Evolutionary conservation across 2,329 filamentous ascomycete species (phyloP).

Genomic region (Arthroderma sp.): DNA sequence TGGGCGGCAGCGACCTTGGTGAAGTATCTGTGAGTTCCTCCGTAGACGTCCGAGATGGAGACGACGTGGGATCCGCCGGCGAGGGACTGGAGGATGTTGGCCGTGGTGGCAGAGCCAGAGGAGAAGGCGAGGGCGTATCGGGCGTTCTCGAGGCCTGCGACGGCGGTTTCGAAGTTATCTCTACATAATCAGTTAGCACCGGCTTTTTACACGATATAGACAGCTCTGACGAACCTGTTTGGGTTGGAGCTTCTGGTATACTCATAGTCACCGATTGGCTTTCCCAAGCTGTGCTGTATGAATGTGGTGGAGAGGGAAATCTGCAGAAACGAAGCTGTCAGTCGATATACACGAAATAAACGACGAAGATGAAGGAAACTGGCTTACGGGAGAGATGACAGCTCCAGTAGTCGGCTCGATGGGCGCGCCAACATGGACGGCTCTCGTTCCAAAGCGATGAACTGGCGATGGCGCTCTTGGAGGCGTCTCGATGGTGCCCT

Average conservation of each 20-base stretch:
- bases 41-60: conserved; percentile 94
- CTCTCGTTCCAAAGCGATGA: conserved; percentile 79
- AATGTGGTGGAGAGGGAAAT: conserved; percentile 96
- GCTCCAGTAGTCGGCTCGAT: conserved; percentile 87
- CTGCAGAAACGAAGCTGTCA: conserved; percentile 25
- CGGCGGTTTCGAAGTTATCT: conserved; percentile 81
- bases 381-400: conserved; percentile 69
- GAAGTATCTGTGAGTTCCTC: conserved; percentile 96
- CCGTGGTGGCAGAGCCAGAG: conserved; percentile 87
- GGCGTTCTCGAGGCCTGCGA: conserved; percentile 86
- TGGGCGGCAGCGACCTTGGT: conserved; percentile 93
- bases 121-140: conserved; percentile 88
- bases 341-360: background rate
- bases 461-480: conserved; percentile 60
- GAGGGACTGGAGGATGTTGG: conserved; percentile 82
- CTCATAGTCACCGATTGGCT: conserved; percentile 79
- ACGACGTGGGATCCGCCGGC: conserved; percentile 86
- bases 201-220: too few relatives aligned
- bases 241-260: conserved; percentile 91
- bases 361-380: too few relatives aligned
- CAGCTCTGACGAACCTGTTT: conserved; percentile 47
- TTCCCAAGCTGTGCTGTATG: conserved; percentile 76
- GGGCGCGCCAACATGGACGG: conserved; percentile 84
- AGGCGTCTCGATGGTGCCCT: conserved; percentile 57
- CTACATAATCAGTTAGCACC: conserved; percentile 29